Percentiles rank a stretch among this genome's conserved stretches.
These are phyloP conservation scores for Adansonia grandidieri DNA, from an alignment of 441 rosid genomes.

Conservation along the genomic window DNA sequence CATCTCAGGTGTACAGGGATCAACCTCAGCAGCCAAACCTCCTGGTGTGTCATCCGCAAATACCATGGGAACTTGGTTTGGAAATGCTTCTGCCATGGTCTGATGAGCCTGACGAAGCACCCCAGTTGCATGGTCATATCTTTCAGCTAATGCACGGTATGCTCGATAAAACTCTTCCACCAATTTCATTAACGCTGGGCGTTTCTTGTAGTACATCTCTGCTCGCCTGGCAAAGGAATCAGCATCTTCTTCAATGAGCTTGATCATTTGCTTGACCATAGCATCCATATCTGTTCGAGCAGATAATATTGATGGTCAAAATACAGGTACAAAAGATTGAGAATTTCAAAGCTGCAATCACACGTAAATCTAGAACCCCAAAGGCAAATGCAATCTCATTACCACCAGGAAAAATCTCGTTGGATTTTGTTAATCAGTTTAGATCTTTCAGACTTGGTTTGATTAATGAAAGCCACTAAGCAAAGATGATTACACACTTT, in stretches of 20 bases:
- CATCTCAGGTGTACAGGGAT: slow-evolving; percentile 75
- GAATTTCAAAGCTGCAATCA: background rate
- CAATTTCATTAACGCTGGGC: slow-evolving; percentile 96
- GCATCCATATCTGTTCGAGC: slow-evolving; percentile 84
- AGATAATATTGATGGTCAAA: slow-evolving; percentile 19
- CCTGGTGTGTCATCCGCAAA: slow-evolving; percentile 68
- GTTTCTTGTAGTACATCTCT: slow-evolving; percentile 94
- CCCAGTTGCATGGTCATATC: slow-evolving; percentile 96
- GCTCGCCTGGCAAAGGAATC: slow-evolving; percentile 99
- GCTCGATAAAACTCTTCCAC: slow-evolving; percentile 98
- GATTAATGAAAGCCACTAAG: background rate
- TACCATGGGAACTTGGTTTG: slow-evolving; percentile 75
- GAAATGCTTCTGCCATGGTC: slow-evolving; percentile 91
- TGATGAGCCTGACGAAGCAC: slow-evolving; percentile 86
- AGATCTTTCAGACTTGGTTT: background rate
- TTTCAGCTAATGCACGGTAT: slow-evolving; percentile 95
- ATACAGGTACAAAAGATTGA: slow-evolving; percentile 11
- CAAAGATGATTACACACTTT: background rate
- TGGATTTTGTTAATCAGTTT: slow-evolving; percentile 2
- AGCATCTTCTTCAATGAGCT: slow-evolving; percentile 97
- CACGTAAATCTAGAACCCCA: background rate
- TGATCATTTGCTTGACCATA: slow-evolving; percentile 94
- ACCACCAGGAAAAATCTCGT: background rate
- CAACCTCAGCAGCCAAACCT: slow-evolving; percentile 49
- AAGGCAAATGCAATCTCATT: background rate